Percentiles rank a stretch among this genome's conserved stretches.
phyloP scores from a whole-genome alignment of 2,329 filamentous ascomycete genomes.

The Berkeleyomyces basicola region DNA sequence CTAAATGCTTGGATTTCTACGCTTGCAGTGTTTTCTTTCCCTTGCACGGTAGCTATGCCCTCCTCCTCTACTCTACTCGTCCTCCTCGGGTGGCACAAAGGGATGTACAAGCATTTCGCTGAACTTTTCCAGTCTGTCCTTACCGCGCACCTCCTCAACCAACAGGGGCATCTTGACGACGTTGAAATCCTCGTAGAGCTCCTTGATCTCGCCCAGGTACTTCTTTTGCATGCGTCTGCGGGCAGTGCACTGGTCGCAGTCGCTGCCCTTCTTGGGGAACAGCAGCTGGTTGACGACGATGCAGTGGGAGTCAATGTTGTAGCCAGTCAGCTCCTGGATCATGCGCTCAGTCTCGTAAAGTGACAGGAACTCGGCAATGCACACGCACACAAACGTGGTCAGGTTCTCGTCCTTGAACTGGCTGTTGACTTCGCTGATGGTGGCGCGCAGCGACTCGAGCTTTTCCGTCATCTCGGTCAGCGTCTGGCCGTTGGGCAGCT shows the following conservation, averaged over 20 bases:
- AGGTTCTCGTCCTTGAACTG: slow-evolving; percentile 96
- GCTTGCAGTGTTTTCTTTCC: not conserved
- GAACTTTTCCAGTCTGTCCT: slow-evolving; percentile 83
- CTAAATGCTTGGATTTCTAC: not conserved
- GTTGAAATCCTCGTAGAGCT: slow-evolving; percentile 90
- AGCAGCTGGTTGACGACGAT: slow-evolving; percentile 98
- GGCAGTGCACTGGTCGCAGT: slow-evolving; percentile 90
- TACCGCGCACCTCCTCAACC: slow-evolving; percentile 88
- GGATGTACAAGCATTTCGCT: slow-evolving; percentile 69
- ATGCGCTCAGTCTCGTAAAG: slow-evolving; percentile 98
- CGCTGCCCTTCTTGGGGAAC: slow-evolving; percentile 71
- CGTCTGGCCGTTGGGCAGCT: slow-evolving; percentile 79
- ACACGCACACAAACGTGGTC: slow-evolving; percentile 95
- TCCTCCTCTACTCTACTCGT: slow-evolving; percentile 11
- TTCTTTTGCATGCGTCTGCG: slow-evolving; percentile 98
- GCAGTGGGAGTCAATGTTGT: slow-evolving; percentile 87
- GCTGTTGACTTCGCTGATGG: slow-evolving; percentile 87
- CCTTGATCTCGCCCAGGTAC: slow-evolving; percentile 96
- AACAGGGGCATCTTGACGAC: slow-evolving; percentile 96
- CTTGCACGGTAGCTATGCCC: not conserved
- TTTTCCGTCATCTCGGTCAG: slow-evolving; percentile 85
- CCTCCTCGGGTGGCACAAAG: slow-evolving; percentile 45
- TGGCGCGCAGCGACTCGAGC: slow-evolving; percentile 82
- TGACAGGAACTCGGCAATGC: slow-evolving; percentile 91
- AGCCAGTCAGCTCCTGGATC: slow-evolving; percentile 92